Percentiles rank a stretch among this genome's conserved stretches.
Evolutionary conservation across 768 basidiomycete genomes (phyloP).

Genomic region (Hypsizygus marmoreus): DNA sequence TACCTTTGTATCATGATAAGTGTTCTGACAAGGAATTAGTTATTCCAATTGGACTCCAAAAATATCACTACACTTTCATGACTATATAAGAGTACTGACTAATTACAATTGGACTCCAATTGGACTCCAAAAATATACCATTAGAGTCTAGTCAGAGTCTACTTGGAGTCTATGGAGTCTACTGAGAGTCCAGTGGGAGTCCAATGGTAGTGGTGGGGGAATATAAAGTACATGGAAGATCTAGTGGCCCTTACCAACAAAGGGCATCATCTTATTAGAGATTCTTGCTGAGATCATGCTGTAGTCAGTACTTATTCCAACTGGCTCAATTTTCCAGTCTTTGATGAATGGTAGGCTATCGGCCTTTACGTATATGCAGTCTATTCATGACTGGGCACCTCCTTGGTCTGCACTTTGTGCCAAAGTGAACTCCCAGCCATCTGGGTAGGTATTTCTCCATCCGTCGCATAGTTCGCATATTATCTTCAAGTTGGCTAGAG

Average conservation of each 20-base stretch:
- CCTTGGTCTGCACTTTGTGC: constrained; percentile 13
- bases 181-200: no score
- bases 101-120: no score
- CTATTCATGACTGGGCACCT: constrained; percentile 4
- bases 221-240: no score
- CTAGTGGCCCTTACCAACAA: background rate
- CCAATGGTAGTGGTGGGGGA: no score
- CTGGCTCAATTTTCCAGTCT: constrained; percentile 8
- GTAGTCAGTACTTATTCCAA: constrained; percentile 11
- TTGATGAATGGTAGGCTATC: background rate
- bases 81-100: no score
- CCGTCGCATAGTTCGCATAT: constrained; percentile 26
- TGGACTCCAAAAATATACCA: no score
- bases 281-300: constrained; percentile 2
- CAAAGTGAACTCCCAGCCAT: constrained; percentile 27
- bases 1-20: no score
- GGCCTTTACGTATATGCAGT: constrained; percentile 10
- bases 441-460: constrained; percentile 30
- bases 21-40: no score
- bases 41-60: no score
- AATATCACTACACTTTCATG: no score
- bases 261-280: background rate
- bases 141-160: no score
- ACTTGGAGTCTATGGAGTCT: no score
- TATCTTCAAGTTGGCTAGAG: constrained; percentile 22